A percentile compares a stretch with the other conserved stretches of the same genome.
Evolutionary conservation across 768 basidiomycete genomes (phyloP).

Genomic region (Mycena rosella): DNA sequence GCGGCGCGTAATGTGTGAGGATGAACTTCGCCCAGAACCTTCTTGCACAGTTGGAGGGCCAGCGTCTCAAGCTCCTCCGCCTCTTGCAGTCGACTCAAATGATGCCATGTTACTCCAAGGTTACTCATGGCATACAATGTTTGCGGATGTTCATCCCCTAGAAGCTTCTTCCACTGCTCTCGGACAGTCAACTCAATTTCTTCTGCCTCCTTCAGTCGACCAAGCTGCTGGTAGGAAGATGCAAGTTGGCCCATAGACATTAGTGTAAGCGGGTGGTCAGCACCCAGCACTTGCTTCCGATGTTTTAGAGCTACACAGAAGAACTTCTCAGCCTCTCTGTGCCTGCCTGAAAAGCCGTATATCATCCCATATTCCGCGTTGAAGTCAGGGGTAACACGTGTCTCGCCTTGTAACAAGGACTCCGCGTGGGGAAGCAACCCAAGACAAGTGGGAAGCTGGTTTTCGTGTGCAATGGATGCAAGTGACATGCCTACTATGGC

Average conservation of each 20-base stretch:
- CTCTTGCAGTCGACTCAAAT: neutral
- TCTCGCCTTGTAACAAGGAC: neutral
- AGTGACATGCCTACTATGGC: constrained; percentile 9
- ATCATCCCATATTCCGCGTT: neutral
- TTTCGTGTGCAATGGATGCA: neutral
- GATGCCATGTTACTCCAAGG: neutral
- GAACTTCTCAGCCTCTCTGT: constrained; percentile 1
- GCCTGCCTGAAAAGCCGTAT: neutral
- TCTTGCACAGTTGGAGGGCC: neutral
- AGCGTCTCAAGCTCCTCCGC: constrained; percentile 1
- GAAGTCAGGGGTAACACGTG: neutral
- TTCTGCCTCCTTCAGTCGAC: neutral
- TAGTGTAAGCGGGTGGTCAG: constrained; percentile 8
- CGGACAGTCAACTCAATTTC: neutral
- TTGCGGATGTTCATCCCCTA: neutral
- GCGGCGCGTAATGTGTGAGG: no score
- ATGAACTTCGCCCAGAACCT: constrained; percentile 11
- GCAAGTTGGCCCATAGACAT: neutral
- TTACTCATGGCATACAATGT: neutral
- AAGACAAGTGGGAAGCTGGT: neutral
- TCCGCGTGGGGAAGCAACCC: constrained; percentile 8
- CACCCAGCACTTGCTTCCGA: neutral
- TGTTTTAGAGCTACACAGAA: neutral
- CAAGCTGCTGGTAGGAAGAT: neutral
- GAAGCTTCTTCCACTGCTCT: neutral